Base-by-base conservation (phyloP, 306 rosid species). In the Malus domestica region DNA sequence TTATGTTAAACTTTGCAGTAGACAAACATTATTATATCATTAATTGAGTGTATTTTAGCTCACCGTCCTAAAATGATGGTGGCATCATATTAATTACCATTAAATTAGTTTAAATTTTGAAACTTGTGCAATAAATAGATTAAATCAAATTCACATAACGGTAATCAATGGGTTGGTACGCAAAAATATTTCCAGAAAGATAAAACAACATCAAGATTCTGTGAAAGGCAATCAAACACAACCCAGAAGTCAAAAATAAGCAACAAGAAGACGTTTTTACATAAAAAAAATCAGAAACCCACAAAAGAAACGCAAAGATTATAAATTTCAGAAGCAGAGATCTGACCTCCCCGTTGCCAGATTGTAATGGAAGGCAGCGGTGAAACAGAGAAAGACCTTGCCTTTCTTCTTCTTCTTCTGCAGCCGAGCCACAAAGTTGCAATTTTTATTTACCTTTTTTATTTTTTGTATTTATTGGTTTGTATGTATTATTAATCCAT, bases 321-420 rank as follows among this genome's bases (percentile, higher is more conserved):
- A 23, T 10, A 13, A 42, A 58, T 0, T 35, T 59, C 52, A 9
- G 63, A 32, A 55, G 59, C 42, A 68, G 68, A 65, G 78, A 85
- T 81, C 83, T 79, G 55, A 81, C 88, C 88, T 79, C 76, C 62
- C 73, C 67, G 27, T 67, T 67, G 83, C 87, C 82, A 81, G 85
- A 76, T 79, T 82, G 81, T 14, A 44, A 16, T 6, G 12, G 64
- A 57, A 51, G 44, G 40, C 74, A 49, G 25, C 62, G 60, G 68
- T 68, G 63, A 46, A 58, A 11, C 22, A 10, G 60, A 40, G 5
- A 18, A 13, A 14, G 68, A 54, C 63, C 42, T 30, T 4, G 8
- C 20, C 55, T 58, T 18, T 45, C 58, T 40, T 14, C 62, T 73
- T 40, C 59, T 8, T 15, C 76, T 19, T 71, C 71, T 3, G 62